phyloP scores from a whole-genome alignment of 225 moss, liverwort and hornwort species.

The Sphagnum tenellum region DNA sequence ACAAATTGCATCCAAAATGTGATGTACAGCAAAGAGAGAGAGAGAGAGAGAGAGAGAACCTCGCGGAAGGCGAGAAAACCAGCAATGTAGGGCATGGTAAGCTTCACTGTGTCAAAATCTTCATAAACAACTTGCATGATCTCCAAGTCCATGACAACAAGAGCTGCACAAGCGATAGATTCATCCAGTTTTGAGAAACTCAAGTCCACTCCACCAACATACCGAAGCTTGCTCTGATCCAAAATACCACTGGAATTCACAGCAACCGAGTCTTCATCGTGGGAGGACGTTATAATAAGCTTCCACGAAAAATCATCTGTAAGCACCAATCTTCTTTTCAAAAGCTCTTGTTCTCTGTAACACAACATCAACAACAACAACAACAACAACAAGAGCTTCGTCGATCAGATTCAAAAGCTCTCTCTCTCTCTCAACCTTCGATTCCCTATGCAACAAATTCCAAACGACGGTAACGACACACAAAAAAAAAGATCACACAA shows the following conservation, averaged over 20 bases:
- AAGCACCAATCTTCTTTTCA: conserved; percentile 72
- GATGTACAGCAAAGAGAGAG: conserved; percentile 1
- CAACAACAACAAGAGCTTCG: not conserved
- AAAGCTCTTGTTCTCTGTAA: conserved; percentile 67
- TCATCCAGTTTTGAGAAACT: conserved; percentile 73
- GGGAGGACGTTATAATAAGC: conserved; percentile 11
- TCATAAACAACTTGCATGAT: conserved; percentile 81
- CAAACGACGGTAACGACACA: not conserved
- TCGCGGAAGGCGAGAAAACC: conserved; percentile 98
- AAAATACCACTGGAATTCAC: conserved; percentile 9
- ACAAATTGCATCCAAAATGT: not conserved
- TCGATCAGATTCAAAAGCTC: not conserved
- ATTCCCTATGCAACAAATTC: not conserved
- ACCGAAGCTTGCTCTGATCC: conserved; percentile 37
- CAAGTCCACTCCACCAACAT: conserved; percentile 83
- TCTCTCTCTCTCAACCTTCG: not conserved
- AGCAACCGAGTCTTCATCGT: conserved; percentile 2
- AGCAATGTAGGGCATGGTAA: conserved; percentile 85
- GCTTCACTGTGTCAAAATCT: conserved; percentile 76
- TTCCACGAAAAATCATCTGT: conserved; percentile 69
- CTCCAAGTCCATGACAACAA: conserved; percentile 79
- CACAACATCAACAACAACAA: not conserved
- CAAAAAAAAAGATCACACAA: not conserved
- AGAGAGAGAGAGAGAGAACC: conserved; percentile 29
- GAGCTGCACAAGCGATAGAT: conserved; percentile 70